Conservation (phyloP, 257 asterid genomes). For the Nicotiana noctiflora region DNA sequence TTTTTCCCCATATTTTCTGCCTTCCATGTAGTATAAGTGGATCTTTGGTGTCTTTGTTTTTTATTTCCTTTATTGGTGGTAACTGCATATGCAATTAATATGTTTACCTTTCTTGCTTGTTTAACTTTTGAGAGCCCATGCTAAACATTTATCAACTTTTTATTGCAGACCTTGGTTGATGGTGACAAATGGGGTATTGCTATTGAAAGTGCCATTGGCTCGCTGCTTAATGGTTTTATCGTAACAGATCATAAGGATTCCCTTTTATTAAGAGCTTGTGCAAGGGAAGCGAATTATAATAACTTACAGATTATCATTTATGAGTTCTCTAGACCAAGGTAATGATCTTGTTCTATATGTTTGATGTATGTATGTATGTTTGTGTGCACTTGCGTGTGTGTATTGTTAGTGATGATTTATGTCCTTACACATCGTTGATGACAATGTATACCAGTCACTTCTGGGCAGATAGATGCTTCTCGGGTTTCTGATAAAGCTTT, state of each 20-base stretch:
- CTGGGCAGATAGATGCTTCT: background rate
- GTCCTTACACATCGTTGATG: background rate
- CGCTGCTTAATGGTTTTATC: constrained; percentile 71
- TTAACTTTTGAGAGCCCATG: background rate
- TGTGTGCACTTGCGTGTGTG: background rate
- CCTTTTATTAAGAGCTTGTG: constrained; percentile 62
- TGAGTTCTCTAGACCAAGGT: constrained; percentile 83
- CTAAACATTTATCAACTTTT: background rate
- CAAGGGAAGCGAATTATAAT: constrained; percentile 65
- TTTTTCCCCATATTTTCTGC: too few species aligned
- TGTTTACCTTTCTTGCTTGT: background rate
- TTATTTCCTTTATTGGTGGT: too few species aligned
- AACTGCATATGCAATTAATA: background rate
- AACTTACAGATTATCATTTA: constrained; percentile 62
- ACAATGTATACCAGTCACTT: background rate
- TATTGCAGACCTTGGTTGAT: constrained; percentile 59
- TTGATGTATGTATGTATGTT: background rate
- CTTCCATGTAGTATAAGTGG: too few species aligned
- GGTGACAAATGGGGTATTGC: constrained; percentile 79
- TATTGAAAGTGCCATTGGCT: constrained; percentile 77
- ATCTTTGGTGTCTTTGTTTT: too few species aligned
- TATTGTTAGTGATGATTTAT: background rate
- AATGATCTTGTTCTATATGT: constrained; percentile 11
- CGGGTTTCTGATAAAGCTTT: constrained; percentile 6
- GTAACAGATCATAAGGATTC: constrained; percentile 83